phyloP scores from a whole-genome alignment of 331 rosid genomes.

The Telfairia occidentalis region DNA sequence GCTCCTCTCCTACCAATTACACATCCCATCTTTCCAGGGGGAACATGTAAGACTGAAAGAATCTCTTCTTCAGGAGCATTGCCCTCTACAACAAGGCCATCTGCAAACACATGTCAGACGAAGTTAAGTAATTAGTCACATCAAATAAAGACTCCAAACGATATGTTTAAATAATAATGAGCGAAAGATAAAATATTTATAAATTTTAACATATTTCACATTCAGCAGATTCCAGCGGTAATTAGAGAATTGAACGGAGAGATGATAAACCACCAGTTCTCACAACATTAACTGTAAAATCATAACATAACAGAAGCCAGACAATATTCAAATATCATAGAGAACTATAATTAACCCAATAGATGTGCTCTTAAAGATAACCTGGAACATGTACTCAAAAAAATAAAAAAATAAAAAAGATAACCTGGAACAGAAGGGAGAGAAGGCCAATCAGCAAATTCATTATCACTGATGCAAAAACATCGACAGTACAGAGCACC shows the following conservation, averaged over 20 bases:
- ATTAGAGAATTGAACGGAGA: neutral
- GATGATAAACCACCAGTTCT: neutral
- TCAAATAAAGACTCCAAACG: neutral
- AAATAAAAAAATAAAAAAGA: too few species aligned
- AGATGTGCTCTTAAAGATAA: slow-evolving; percentile 13
- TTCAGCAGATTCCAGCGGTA: neutral
- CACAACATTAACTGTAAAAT: neutral
- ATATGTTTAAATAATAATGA: neutral
- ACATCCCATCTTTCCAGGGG: slow-evolving; percentile 78
- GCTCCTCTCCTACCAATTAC: slow-evolving; percentile 78
- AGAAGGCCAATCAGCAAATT: slow-evolving; percentile 63
- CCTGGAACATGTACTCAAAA: too few species aligned
- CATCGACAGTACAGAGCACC: slow-evolving; percentile 87
- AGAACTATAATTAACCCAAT: too few species aligned
- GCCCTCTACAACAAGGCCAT: slow-evolving; percentile 38
- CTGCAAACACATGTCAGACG: slow-evolving; percentile 22
- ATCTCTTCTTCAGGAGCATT: slow-evolving; percentile 71
- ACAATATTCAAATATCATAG: neutral
- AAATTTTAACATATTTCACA: neutral
- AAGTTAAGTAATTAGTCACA: neutral
- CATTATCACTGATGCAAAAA: slow-evolving; percentile 52
- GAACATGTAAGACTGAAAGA: slow-evolving; percentile 80
- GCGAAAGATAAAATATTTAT: neutral
- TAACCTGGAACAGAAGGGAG: slow-evolving; percentile 75
- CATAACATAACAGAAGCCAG: neutral